These are phyloP conservation scores for Panaeolus papilionaceus DNA, from an alignment of 768 basidiomycete genomes.

Conservation along the genomic window DNA sequence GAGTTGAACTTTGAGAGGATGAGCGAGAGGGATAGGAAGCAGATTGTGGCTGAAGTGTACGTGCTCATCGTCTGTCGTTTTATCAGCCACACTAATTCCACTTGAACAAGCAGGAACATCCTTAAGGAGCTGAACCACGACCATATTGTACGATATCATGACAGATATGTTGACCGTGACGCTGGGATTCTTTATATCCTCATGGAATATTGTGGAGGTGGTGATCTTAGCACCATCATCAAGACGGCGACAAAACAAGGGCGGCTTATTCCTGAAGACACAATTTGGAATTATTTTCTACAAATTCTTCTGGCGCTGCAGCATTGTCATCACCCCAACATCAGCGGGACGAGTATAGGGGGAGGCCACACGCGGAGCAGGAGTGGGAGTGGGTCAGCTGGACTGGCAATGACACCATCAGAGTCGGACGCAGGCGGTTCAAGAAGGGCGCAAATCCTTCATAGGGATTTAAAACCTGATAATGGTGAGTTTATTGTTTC, in stretches of 20 bases:
- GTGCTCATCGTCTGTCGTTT: slow-evolving; percentile 30
- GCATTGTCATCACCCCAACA: slow-evolving; percentile 89
- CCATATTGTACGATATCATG: slow-evolving; percentile 96
- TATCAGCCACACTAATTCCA: slow-evolving; percentile 2
- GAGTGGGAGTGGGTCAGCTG: slow-evolving; percentile 42
- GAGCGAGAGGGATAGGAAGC: slow-evolving; percentile 94
- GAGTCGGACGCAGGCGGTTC: slow-evolving; percentile 52
- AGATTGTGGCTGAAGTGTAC: slow-evolving; percentile 98
- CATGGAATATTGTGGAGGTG: slow-evolving; percentile 99
- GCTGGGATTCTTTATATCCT: slow-evolving; percentile 93
- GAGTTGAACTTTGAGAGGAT: slow-evolving; percentile 98
- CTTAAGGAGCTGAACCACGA: slow-evolving; percentile 94
- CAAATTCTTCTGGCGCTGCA: slow-evolving; percentile 90
- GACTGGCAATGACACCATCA: slow-evolving; percentile 23
- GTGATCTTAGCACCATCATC: slow-evolving; percentile 90
- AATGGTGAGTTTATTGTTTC: slow-evolving; percentile 65
- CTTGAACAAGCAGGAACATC: slow-evolving; percentile 74
- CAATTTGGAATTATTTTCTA: slow-evolving; percentile 95
- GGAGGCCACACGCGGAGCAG: slow-evolving; percentile 47
- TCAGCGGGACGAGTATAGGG: slow-evolving; percentile 20
- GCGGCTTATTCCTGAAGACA: slow-evolving; percentile 86
- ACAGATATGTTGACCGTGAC: slow-evolving; percentile 90
- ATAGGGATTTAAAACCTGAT: slow-evolving; percentile 97
- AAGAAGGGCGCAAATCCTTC: slow-evolving; percentile 78
- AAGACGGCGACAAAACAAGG: slow-evolving; percentile 74